phyloP scores from a whole-genome alignment of 345 rosid species.

The Noccaea caerulescens region DNA sequence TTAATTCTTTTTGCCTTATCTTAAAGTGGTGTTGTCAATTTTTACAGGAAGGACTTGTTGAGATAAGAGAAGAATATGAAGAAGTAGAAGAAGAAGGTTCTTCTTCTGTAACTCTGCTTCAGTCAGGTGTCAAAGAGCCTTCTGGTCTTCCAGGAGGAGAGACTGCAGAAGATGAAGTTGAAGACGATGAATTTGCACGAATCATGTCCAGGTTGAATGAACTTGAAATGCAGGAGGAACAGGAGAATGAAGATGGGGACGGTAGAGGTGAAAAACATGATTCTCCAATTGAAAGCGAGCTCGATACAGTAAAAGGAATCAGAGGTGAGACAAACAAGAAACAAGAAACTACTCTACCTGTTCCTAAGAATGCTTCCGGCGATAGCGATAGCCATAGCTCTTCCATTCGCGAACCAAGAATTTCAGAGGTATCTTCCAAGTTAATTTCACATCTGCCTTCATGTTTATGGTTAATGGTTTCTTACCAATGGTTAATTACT shows the following conservation, averaged over 20 bases:
- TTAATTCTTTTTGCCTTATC: background rate
- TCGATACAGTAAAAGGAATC: slow-evolving; percentile 39
- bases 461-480: slow-evolving; percentile 16
- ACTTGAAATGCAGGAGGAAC: slow-evolving; percentile 93
- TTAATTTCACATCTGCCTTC: slow-evolving; percentile 23
- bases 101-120: slow-evolving; percentile 34
- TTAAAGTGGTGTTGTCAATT: background rate
- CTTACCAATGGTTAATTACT: background rate
- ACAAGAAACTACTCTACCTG: slow-evolving; percentile 27
- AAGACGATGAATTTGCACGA: slow-evolving; percentile 70
- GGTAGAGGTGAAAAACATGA: slow-evolving; percentile 38
- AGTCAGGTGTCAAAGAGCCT: slow-evolving; percentile 20
- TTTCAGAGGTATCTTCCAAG: slow-evolving; percentile 49
- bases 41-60: slow-evolving; percentile 83
- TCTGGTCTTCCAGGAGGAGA: slow-evolving; percentile 36
- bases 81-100: slow-evolving; percentile 40
- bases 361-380: slow-evolving; percentile 25
- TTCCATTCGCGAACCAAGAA: slow-evolving; percentile 24
- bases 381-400: slow-evolving; percentile 25
- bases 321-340: slow-evolving; percentile 18
- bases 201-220: slow-evolving; percentile 85
- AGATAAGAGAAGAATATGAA: slow-evolving; percentile 82
- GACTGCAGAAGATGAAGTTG: slow-evolving; percentile 43
- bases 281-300: slow-evolving; percentile 15
- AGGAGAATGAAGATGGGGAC: slow-evolving; percentile 53